Evolutionary conservation across 2,329 filamentous ascomycete genomes (phyloP).

Genomic region (Calonectria hongkongensis): DNA sequence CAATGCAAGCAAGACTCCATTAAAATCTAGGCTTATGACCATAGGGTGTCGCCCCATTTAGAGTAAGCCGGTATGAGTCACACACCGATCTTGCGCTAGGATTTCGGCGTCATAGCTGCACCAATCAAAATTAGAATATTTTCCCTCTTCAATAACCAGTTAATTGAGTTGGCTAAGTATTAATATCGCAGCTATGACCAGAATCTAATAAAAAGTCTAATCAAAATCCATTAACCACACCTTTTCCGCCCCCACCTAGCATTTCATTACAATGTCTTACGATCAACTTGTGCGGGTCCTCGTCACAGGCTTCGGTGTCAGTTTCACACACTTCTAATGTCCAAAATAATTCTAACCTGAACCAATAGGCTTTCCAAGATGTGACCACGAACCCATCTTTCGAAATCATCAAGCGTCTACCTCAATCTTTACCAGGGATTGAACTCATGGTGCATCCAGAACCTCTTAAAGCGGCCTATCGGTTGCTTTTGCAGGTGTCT

Average conservation of each 20-base stretch:
- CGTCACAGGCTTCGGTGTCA: conserved; percentile 24
- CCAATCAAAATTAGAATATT: background rate
- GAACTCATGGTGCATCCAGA: conserved; percentile 19
- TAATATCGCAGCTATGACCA: background rate
- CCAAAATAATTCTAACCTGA: background rate
- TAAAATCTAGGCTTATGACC: too few species aligned
- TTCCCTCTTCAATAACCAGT: background rate
- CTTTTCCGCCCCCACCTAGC: background rate
- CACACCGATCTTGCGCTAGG: background rate
- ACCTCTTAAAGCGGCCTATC: conserved; percentile 11
- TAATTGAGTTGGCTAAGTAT: background rate
- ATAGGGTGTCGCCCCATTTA: background rate
- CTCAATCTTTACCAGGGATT: conserved; percentile 1
- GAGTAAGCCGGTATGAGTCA: conserved; percentile 11
- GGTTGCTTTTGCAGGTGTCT: conserved; percentile 7
- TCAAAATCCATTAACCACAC: background rate
- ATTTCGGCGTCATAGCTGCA: background rate
- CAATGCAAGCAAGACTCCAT: too few species aligned
- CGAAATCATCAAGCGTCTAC: conserved; percentile 15
- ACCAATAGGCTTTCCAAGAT: conserved; percentile 16
- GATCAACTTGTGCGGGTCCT: conserved; percentile 5
- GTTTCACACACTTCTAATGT: background rate
- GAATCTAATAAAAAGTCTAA: too few species aligned
- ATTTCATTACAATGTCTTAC: background rate
- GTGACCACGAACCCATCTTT: conserved; percentile 17